phyloP scores from a whole-genome alignment of 805 yeast genomes.

The Lipomyces chichibuensis region DNA sequence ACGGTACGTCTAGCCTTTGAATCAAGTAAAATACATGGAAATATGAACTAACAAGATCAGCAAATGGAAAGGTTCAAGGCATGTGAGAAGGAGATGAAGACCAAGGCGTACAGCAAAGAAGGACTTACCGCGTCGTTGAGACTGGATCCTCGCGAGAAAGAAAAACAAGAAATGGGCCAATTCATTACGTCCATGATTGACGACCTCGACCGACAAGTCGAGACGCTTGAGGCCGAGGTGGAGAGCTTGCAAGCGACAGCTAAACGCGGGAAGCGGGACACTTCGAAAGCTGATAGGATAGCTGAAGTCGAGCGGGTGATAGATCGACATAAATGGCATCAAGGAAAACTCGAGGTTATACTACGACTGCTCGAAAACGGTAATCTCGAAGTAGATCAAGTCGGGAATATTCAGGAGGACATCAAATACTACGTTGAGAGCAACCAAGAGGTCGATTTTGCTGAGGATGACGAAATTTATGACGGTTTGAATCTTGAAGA shows the following conservation, averaged over 20 bases:
- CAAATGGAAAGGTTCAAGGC: constrained; percentile 97
- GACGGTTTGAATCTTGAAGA: constrained; percentile 77
- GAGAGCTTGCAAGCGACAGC: constrained; percentile 56
- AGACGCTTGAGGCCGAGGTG: constrained; percentile 72
- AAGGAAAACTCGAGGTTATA: constrained; percentile 73
- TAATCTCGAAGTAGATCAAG: constrained; percentile 72
- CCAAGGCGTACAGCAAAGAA: constrained; percentile 91
- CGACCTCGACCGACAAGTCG: constrained; percentile 79
- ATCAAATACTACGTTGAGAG: constrained; percentile 91
- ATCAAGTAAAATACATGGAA: background rate
- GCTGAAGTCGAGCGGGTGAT: constrained; percentile 64
- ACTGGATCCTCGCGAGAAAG: constrained; percentile 78
- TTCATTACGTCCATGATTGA: constrained; percentile 75
- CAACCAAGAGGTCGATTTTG: constrained; percentile 88
- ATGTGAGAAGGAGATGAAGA: constrained; percentile 88
- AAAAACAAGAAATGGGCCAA: constrained; percentile 69
- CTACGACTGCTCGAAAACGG: constrained; percentile 78
- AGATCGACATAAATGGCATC: constrained; percentile 79
- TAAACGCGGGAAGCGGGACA: constrained; percentile 65
- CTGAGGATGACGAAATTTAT: constrained; percentile 90
- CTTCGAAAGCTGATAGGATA: constrained; percentile 58
- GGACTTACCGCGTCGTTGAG: constrained; percentile 74
- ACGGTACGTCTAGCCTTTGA: constrained; percentile 36
- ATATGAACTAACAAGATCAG: constrained; percentile 23
- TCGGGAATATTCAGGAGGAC: constrained; percentile 81